Percentiles rank a stretch among this genome's conserved stretches.
phyloP scores from a whole-genome alignment of 1,139 yeast species.

The Kodamaea suecica region DNA sequence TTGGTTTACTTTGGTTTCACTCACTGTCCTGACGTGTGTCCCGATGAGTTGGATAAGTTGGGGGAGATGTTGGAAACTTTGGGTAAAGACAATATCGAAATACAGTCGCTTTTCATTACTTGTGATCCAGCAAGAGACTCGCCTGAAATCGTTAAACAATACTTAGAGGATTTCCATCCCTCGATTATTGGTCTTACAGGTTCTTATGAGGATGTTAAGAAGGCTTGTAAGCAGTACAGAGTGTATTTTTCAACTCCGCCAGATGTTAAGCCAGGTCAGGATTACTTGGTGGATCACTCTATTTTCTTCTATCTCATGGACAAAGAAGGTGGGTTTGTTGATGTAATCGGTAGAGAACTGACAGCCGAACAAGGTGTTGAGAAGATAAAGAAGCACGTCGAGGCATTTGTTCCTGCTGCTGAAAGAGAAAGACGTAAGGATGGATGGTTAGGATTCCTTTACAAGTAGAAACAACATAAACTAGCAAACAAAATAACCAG shows the following conservation, averaged over 20 bases:
- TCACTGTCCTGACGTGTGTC: conserved; percentile 97
- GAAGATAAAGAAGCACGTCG: conserved; percentile 72
- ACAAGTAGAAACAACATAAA: conserved; percentile 22
- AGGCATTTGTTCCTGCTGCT: conserved; percentile 68
- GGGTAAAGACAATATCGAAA: conserved; percentile 49
- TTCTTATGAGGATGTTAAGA: conserved; percentile 76
- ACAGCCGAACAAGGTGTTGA: conserved; percentile 76
- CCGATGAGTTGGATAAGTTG: conserved; percentile 91
- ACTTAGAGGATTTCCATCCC: conserved; percentile 84
- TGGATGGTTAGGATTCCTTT: conserved; percentile 56
- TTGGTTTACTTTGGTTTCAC: conserved; percentile 91
- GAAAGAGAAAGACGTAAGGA: conserved; percentile 59
- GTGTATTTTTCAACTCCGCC: conserved; percentile 97
- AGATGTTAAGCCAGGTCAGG: conserved; percentile 90
- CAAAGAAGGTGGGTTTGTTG: conserved; percentile 92
- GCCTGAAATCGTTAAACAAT: conserved; percentile 76
- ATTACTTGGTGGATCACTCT: conserved; percentile 93
- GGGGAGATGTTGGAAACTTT: conserved; percentile 71
- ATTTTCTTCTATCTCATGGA: conserved; percentile 96
- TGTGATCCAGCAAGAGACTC: conserved; percentile 96
- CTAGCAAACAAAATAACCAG: not conserved
- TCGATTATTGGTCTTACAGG: conserved; percentile 90
- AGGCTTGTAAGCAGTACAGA: conserved; percentile 80
- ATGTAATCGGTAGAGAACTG: conserved; percentile 89
- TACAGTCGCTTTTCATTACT: conserved; percentile 87